A percentile compares a stretch with the other conserved stretches of the same genome.
These are phyloP conservation scores for Phytophthora meadii DNA, from an alignment of 352 stramenopile genomes.

Conservation along the genomic window DNA sequence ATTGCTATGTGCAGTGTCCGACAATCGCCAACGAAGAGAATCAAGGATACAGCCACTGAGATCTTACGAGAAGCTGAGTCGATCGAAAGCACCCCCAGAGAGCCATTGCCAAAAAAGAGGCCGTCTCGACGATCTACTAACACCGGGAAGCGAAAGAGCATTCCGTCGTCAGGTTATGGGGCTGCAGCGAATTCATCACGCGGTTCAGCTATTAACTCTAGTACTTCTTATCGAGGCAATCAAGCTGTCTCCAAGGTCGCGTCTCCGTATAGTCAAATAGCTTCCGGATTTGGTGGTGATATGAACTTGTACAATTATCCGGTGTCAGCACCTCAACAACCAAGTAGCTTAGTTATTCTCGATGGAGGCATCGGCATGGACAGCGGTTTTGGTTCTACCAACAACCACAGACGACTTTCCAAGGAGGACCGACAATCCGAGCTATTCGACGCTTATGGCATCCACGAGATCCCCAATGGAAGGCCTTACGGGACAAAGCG, in stretches of 20 bases:
- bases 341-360: conserved; percentile 57
- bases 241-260: conserved; percentile 47
- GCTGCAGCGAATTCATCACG: conserved; percentile 9
- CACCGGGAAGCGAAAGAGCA: conserved; percentile 43
- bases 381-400: conserved; percentile 12
- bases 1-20: conserved; percentile 65
- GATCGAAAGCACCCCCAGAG: conserved; percentile 39
- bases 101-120: conserved; percentile 15
- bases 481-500: conserved; percentile 58
- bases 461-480: conserved; percentile 24
- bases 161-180: conserved; percentile 15
- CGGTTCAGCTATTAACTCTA: conserved; percentile 18
- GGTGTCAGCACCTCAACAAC: conserved; percentile 29
- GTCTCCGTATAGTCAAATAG: conserved; percentile 52
- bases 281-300: conserved; percentile 44
- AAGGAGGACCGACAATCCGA: conserved; percentile 64
- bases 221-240: conserved; percentile 12
- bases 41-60: conserved; percentile 49
- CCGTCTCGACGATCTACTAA: conserved; percentile 7
- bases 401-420: conserved; percentile 42
- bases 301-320: conserved; percentile 35
- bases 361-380: conserved; percentile 31
- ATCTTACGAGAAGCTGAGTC: conserved; percentile 54
- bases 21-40: conserved; percentile 38
- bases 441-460: conserved; percentile 74